Base-by-base conservation (phyloP, 208 protist species). In the Wallacemonas sp. region DNA sequence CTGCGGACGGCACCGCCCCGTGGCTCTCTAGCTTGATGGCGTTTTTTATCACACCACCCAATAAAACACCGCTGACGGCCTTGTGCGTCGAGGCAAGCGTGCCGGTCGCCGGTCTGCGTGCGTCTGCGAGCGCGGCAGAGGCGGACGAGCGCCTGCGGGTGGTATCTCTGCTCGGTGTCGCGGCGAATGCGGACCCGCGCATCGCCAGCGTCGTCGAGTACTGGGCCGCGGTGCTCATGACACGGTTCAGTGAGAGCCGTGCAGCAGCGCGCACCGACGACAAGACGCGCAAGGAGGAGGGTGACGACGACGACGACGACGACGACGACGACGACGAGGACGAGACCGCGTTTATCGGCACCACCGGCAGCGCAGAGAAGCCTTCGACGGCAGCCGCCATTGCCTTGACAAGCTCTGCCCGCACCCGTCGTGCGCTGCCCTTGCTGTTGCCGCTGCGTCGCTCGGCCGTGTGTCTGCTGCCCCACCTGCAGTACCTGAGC, bases 51-150 rank as follows among this genome's bases (percentile, higher is more conserved):
- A 23, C 11, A 8, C n/a, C 52, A 18, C 29, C 52, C 4, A 8
- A 39, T 29, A 59, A 59, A 41, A 26, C 31, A 14, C 52, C 52
- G 5, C n/a, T 59, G n/a, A 59, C 52, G 31, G 52, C 52, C n/a
- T 23, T 59, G 52, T 42, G 31, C 12, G 14, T 59, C 12, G 52
- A 59, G 26, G n/a, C 49, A 33, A 18, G 25, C 49, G 29, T 22
- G 26, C 25, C n/a, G 48, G 4, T 32, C 48, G 26, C 10, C 25
- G 4, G 14, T 22, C 48, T 25, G 11, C 5, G 11, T 16, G 10
- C 44, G 44, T 49, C 44, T 55, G 48, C 48, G 4, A n/a, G 11
- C 25, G 7, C 48, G 16, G 8, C n/a, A 7, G 25, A 55, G n/a
- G 3, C 22, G 8, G 11, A 12, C 11, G 25, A 5, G 26, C 23